These are phyloP conservation scores for Neospermospora avenae DNA, from an alignment of 2,329 filamentous ascomycete species.

Conservation along the genomic window DNA sequence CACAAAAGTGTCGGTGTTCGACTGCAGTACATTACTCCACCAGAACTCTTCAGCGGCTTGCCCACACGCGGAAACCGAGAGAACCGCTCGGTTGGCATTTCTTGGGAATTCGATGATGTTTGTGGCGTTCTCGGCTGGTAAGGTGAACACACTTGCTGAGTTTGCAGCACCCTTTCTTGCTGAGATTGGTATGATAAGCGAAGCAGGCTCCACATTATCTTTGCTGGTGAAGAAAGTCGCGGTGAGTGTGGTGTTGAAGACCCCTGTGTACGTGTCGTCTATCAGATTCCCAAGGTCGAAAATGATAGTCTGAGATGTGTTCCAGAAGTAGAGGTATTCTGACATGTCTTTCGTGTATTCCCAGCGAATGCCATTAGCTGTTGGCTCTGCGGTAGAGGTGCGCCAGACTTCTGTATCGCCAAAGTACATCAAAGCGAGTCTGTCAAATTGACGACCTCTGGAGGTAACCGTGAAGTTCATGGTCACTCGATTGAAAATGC, in stretches of 20 bases:
- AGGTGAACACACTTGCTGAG: conserved; percentile 61
- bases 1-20: conserved; percentile 57
- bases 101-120: conserved; percentile 60
- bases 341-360: conserved; percentile 78
- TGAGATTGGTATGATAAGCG: conserved; percentile 67
- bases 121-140: conserved; percentile 61
- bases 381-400: conserved; percentile 80
- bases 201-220: conserved; percentile 48
- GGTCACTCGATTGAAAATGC: conserved; percentile 68
- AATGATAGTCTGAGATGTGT: conserved; percentile 66
- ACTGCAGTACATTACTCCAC: conserved; percentile 73
- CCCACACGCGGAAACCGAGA: conserved; percentile 74
- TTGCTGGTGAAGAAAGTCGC: conserved; percentile 64
- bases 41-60: conserved; percentile 80
- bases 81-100: conserved; percentile 65
- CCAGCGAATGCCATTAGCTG: conserved; percentile 67
- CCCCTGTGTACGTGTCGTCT: conserved; percentile 66
- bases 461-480: conserved; percentile 75
- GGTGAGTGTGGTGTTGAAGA: conserved; percentile 71
- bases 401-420: conserved; percentile 78
- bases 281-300: conserved; percentile 78
- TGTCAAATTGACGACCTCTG: conserved; percentile 70
- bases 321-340: conserved; percentile 65
- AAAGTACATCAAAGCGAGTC: conserved; percentile 72
- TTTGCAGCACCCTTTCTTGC: conserved; percentile 47